Evolutionary conservation across 331 rosid genomes (phyloP).

Genomic region (Stylosanthes scabra): DNA sequence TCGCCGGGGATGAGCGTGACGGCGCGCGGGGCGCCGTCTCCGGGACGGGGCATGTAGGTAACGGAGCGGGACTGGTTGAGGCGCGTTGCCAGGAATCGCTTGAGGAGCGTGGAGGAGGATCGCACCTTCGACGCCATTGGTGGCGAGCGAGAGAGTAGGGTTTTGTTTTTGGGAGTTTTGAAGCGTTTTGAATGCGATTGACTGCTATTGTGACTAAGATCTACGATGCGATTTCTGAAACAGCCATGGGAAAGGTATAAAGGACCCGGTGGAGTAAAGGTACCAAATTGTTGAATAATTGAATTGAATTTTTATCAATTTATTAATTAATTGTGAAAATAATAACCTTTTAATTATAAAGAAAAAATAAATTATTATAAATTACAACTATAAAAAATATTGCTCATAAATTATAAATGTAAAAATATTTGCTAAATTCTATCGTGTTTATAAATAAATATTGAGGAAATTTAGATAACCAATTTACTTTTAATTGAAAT

Average conservation of each 20-base stretch:
- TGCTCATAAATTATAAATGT: too few relatives aligned
- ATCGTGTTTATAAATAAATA: too few relatives aligned
- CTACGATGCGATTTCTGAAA: constrained; percentile 18
- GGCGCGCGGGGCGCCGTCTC: constrained; percentile 75
- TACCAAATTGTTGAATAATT: background rate
- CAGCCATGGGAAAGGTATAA: background rate
- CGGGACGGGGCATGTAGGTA: constrained; percentile 94
- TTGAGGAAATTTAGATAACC: too few relatives aligned
- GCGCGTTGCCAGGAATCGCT: constrained; percentile 36
- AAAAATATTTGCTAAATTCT: too few relatives aligned
- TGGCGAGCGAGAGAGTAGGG: constrained; percentile 25
- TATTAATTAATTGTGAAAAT: too few relatives aligned
- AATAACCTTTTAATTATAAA: too few relatives aligned
- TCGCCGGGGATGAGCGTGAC: constrained; percentile 92
- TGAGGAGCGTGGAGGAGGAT: constrained; percentile 48
- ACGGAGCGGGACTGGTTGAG: constrained; percentile 57
- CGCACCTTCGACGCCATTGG: constrained; percentile 59
- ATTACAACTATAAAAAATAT: too few relatives aligned
- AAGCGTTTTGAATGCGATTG: background rate
- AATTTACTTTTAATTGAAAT: too few relatives aligned
- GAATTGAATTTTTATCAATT: too few relatives aligned
- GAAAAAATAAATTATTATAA: too few relatives aligned
- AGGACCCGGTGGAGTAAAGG: background rate
- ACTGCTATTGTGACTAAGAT: constrained; percentile 15
- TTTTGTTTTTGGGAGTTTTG: background rate